phyloP scores from a whole-genome alignment of 306 rosid genomes.

The Ziziphus jujuba region DNA sequence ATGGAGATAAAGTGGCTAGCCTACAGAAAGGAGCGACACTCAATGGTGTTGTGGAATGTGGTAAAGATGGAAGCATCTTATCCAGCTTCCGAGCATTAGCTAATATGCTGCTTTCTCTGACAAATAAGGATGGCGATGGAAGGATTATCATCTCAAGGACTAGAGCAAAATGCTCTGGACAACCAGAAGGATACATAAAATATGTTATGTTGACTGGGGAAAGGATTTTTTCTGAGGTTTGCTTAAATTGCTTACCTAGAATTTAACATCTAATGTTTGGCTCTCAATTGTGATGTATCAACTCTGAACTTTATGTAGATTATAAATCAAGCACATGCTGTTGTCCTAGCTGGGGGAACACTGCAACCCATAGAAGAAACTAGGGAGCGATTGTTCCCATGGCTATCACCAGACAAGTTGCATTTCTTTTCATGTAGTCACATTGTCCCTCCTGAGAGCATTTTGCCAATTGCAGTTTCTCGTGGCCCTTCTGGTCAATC shows the following conservation, averaged over 20 bases:
- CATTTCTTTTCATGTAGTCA: slow-evolving; percentile 88
- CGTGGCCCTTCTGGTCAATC: slow-evolving; percentile 81
- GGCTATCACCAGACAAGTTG: slow-evolving; percentile 59
- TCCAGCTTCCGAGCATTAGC: slow-evolving; percentile 81
- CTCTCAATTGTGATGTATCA: slow-evolving; percentile 20
- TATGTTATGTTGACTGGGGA: slow-evolving; percentile 92
- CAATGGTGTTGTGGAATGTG: slow-evolving; percentile 20
- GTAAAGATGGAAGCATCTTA: slow-evolving; percentile 66
- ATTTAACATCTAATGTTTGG: slow-evolving; percentile 17
- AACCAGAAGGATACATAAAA: slow-evolving; percentile 69
- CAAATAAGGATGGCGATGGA: slow-evolving; percentile 79
- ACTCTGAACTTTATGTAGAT: slow-evolving; percentile 53
- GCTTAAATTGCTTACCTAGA: slow-evolving; percentile 28
- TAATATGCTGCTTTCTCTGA: slow-evolving; percentile 64
- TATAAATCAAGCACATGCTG: slow-evolving; percentile 84
- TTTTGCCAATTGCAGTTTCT: slow-evolving; percentile 80
- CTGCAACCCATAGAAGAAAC: slow-evolving; percentile 94
- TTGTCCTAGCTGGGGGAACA: slow-evolving; percentile 87
- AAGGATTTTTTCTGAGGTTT: slow-evolving; percentile 89
- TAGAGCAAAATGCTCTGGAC: slow-evolving; percentile 36
- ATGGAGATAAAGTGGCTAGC: slow-evolving; percentile 66
- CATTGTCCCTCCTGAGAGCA: slow-evolving; percentile 81
- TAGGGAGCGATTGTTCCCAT: slow-evolving; percentile 84
- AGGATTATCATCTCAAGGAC: slow-evolving; percentile 78
- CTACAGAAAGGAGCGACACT: slow-evolving; percentile 33